Evolutionary conservation across 192 early-diverging fungal genomes (phyloP), one percentile per base, ranked within the genome.

Genomic region (Phlyctochytrium planicorne): DNA sequence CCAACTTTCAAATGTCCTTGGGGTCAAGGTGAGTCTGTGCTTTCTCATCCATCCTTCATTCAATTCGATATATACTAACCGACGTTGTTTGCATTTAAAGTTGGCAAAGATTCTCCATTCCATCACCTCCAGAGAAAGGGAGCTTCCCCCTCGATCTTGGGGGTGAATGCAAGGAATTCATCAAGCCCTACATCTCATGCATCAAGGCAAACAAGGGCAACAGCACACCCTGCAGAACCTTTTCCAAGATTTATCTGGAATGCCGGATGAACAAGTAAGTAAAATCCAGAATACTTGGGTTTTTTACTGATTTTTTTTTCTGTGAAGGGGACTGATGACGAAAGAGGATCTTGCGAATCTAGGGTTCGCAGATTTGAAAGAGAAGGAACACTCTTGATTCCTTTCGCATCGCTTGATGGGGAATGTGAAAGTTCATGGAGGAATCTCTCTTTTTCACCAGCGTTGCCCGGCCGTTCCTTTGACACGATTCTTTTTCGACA

Each of bases 121-220:
- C 40, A 47, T 6, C 20, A 47, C 90, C 95, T 14, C 95, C 95
- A 29, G 89, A 91, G 63, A 83, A 90, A 31, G 95, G 95, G 53
- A 91, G 91, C 65, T 97, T 97, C 69, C 95, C 93, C 16, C 75
- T 97, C 40, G 95, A 97, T 74, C 88, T 94, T 64, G 87, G 86
- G 37, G 90, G 88, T 80, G 91, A 93, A 67, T 97, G 95, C 75
- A 88, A 86, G 59, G 53, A 78, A 2, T 78, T 87, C n/a, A 92
- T 95, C 86, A 86, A 85, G 64, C 75, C 76, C 23, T 97, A 95
- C 66, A 76, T 97, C 25, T 76, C 72, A 16, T 97, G 95, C 68
- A 70, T 97, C 35, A 84, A 89, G 71, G 69, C 71, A 2, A 88
- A 87, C 63, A 85, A 85, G 66, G 90, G 88, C 56, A 85, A 89